Conservation (phyloP, 805 yeast genomes). For the Candida stauntonica region DNA sequence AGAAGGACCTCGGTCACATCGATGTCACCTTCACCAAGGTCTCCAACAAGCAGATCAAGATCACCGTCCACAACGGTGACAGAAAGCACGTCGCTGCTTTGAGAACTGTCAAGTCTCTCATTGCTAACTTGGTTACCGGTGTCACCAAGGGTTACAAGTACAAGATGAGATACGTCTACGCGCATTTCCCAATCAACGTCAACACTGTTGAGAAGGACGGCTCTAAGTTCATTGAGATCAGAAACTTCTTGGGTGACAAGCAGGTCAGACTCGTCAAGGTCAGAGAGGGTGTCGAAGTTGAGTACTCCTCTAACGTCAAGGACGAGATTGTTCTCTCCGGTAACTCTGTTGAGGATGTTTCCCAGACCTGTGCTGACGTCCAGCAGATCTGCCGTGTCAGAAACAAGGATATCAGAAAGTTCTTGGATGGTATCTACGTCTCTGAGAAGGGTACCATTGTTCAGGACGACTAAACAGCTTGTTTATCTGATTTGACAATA, state of each 20-base stretch:
- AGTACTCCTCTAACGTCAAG: constrained; percentile 78
- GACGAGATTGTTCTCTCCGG: constrained; percentile 92
- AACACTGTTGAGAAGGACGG: constrained; percentile 82
- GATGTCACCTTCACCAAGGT: constrained; percentile 89
- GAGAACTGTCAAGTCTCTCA: constrained; percentile 96
- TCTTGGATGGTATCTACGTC: constrained; percentile 99
- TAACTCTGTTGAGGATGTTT: constrained; percentile 95
- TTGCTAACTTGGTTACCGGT: constrained; percentile 94
- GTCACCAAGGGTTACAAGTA: constrained; percentile 98
- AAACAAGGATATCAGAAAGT: constrained; percentile 99
- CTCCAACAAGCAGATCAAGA: constrained; percentile 67
- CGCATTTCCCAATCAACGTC: constrained; percentile 99
- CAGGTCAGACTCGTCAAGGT: constrained; percentile 86
- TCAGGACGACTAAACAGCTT: constrained; percentile 44
- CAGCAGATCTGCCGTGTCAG: constrained; percentile 98
- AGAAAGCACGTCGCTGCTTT: constrained; percentile 99
- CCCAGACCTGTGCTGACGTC: constrained; percentile 97
- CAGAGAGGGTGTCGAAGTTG: constrained; percentile 84
- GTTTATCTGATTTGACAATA: background rate
- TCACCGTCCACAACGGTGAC: constrained; percentile 97
- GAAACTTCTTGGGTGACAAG: constrained; percentile 99
- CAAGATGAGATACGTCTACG: constrained; percentile 99
- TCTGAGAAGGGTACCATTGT: constrained; percentile 89
- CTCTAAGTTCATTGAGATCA: constrained; percentile 78
- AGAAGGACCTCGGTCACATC: constrained; percentile 90